phyloP scores from a whole-genome alignment of 2,329 filamentous ascomycete genomes.

The Niveomyces coronatus region DNA sequence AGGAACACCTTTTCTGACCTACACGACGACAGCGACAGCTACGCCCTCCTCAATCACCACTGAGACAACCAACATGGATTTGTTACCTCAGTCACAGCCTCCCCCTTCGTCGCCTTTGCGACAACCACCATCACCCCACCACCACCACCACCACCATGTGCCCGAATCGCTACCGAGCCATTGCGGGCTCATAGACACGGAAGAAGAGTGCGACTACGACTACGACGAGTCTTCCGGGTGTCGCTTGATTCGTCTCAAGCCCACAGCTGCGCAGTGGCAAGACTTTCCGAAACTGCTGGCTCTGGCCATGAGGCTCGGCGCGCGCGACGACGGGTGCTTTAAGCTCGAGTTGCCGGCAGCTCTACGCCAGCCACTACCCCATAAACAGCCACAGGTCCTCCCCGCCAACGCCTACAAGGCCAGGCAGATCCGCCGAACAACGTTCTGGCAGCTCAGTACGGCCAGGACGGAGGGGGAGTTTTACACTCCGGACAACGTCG shows the following conservation, averaged over 20 bases:
- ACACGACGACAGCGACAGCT: too few relatives aligned
- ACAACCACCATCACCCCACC: background rate
- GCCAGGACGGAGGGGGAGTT: conserved; percentile 24
- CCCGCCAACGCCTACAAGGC: conserved; percentile 27
- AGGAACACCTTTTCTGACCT: too few relatives aligned
- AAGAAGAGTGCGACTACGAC: conserved; percentile 19
- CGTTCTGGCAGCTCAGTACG: conserved; percentile 27
- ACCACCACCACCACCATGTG: background rate
- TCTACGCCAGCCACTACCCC: conserved; percentile 22
- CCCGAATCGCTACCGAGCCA: conserved; percentile 6
- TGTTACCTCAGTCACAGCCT: too few relatives aligned
- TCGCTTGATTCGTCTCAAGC: conserved; percentile 24
- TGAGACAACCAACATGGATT: too few relatives aligned
- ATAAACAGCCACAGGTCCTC: conserved; percentile 20
- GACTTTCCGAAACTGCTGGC: conserved; percentile 27
- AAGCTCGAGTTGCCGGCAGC: conserved; percentile 25
- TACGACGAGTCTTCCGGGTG: conserved; percentile 21
- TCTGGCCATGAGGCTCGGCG: conserved; percentile 21
- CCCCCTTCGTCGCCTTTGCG: too few relatives aligned
- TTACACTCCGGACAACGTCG: conserved; percentile 16
- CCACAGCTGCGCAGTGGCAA: conserved; percentile 24
- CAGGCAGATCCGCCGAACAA: conserved; percentile 23
- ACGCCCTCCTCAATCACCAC: too few relatives aligned
- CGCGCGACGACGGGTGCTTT: conserved; percentile 27
- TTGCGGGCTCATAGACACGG: conserved; percentile 7